A percentile compares a stretch with the other conserved stretches of the same genome.
phyloP scores from a whole-genome alignment of 148 eudicot species.

The Vaccinium corymbosum region DNA sequence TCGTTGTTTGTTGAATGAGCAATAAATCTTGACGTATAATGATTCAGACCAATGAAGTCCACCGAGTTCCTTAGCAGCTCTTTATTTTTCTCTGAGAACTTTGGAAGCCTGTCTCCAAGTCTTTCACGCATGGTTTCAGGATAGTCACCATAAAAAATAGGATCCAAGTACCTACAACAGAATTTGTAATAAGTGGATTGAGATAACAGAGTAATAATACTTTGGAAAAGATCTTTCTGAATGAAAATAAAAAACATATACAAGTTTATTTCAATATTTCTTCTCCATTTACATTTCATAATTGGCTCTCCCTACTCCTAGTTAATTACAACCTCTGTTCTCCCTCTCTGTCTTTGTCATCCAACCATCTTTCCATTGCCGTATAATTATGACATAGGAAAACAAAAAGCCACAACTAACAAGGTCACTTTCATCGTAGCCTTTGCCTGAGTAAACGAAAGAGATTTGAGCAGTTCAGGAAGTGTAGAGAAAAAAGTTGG shows the following conservation, averaged over 20 bases:
- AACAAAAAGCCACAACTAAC: background rate
- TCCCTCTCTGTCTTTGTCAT: background rate
- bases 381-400: background rate
- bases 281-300: background rate
- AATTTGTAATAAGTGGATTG: conserved; percentile 4
- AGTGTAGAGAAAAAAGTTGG: background rate
- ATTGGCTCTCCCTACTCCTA: background rate
- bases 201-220: background rate
- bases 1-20: conserved; percentile 39
- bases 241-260: background rate
- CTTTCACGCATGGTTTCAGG: conserved; percentile 67
- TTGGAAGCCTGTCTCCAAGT: conserved; percentile 62
- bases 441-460: background rate
- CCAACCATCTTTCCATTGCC: background rate
- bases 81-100: conserved; percentile 55
- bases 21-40: conserved; percentile 73
- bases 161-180: conserved; percentile 64
- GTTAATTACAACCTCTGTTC: background rate
- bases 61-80: conserved; percentile 49
- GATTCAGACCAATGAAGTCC: conserved; percentile 75
- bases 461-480: background rate
- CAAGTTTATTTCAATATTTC: background rate
- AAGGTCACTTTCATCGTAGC: background rate
- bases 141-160: conserved; percentile 72
- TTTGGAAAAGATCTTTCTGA: background rate